phyloP scores from a whole-genome alignment of 2,329 filamentous ascomycete genomes.

The Ascochyta viciae-villosae region DNA sequence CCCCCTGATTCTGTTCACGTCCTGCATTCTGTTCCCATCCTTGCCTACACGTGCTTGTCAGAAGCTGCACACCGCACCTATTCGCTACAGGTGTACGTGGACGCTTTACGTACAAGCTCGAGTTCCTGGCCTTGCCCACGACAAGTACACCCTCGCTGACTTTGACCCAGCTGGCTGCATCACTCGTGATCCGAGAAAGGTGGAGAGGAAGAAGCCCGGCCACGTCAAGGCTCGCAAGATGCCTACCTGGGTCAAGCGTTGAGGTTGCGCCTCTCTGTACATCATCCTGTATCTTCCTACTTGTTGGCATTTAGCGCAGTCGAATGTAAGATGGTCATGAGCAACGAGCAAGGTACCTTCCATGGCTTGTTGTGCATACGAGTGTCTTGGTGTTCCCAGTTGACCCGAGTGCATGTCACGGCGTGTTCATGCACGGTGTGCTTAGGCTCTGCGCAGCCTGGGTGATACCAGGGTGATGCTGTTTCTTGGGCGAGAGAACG shows the following conservation, averaged over 20 bases:
- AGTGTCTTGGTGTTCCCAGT: background rate
- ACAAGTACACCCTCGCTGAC: slow-evolving; percentile 51
- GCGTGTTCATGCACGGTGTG: background rate
- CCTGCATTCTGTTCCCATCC: background rate
- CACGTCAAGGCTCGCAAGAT: slow-evolving; percentile 97
- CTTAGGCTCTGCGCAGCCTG: background rate
- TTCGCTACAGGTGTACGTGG: background rate
- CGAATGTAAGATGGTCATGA: slow-evolving; percentile 16
- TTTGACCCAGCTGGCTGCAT: slow-evolving; percentile 78
- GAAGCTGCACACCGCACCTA: background rate
- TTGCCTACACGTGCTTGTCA: background rate
- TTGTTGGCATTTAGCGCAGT: slow-evolving; percentile 25
- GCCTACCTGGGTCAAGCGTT: slow-evolving; percentile 95
- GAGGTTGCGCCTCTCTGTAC: slow-evolving; percentile 34
- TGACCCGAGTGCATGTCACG: background rate
- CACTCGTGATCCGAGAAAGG: slow-evolving; percentile 86
- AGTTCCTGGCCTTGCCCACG: background rate
- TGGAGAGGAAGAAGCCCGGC: slow-evolving; percentile 98
- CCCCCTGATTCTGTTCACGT: slow-evolving; percentile 13
- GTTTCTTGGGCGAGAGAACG: background rate
- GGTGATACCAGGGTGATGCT: background rate
- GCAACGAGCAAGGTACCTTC: background rate
- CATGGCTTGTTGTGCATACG: background rate
- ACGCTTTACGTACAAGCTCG: slow-evolving; percentile 13
- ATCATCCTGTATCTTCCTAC: slow-evolving; percentile 21